These are phyloP conservation scores for Coffea eugenioides DNA, from an alignment of 257 asterid species.

Conservation along the genomic window DNA sequence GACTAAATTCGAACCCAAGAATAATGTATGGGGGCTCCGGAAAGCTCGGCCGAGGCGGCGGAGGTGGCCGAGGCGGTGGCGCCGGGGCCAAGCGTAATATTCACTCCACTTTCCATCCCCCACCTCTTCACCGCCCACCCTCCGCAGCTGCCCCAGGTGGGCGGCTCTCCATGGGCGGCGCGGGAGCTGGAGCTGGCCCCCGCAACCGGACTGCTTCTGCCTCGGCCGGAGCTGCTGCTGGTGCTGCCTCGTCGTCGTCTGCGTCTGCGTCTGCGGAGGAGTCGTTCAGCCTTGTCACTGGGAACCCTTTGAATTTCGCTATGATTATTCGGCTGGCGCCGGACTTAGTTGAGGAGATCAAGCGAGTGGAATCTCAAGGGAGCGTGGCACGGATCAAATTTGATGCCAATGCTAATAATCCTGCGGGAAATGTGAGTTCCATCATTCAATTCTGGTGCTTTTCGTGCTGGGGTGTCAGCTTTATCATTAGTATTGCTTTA, in stretches of 20 bases:
- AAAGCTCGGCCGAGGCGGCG: conserved; percentile 75
- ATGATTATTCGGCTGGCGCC: conserved; percentile 86
- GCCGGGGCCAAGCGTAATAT: conserved; percentile 56
- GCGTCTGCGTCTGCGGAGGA: conserved; percentile 34
- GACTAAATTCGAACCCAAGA: conserved; percentile 14
- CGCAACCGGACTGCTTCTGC: conserved; percentile 46
- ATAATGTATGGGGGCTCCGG: conserved; percentile 72
- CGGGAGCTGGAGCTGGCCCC: conserved; percentile 29
- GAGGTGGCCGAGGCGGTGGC: conserved; percentile 53
- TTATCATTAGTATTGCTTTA: not conserved
- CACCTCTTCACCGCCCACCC: conserved; percentile 58
- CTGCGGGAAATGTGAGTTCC: conserved; percentile 75
- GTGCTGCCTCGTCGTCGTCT: conserved; percentile 38
- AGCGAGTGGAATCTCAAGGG: conserved; percentile 84
- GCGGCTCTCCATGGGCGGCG: conserved; percentile 47
- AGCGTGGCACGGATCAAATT: conserved; percentile 72
- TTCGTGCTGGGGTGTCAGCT: not conserved
- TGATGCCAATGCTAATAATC: conserved; percentile 70
- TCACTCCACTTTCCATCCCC: conserved; percentile 45
- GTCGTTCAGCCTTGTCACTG: conserved; percentile 68
- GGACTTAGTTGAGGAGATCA: conserved; percentile 98
- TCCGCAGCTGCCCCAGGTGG: conserved; percentile 43
- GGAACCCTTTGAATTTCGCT: conserved; percentile 75
- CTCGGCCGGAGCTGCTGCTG: conserved; percentile 15
- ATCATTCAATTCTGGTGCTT: conserved; percentile 5